Conservation (phyloP, 257 asterid species). For the Perilla frutescens region DNA sequence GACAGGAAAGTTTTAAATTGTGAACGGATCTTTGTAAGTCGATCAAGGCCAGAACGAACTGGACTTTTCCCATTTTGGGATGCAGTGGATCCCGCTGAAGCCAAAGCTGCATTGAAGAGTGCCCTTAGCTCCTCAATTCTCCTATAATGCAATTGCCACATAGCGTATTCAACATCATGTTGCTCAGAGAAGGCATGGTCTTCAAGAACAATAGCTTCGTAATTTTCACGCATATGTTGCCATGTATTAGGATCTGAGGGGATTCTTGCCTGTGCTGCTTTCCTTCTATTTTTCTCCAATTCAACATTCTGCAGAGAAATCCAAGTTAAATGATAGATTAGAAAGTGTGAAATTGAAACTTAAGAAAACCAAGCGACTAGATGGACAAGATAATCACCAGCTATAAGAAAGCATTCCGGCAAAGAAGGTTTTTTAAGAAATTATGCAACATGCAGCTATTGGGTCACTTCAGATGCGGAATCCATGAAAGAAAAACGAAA, state of each 20-base stretch:
- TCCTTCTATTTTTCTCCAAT: constrained; percentile 71
- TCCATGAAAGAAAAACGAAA: not conserved
- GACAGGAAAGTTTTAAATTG: constrained; percentile 83
- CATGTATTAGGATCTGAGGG: constrained; percentile 87
- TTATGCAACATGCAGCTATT: not conserved
- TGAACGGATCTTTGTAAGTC: constrained; percentile 68
- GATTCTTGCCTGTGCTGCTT: constrained; percentile 71
- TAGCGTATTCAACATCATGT: constrained; percentile 74
- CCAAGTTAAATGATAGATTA: constrained; percentile 8
- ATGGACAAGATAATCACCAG: not conserved
- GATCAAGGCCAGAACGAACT: constrained; percentile 61
- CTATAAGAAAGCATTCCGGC: not conserved
- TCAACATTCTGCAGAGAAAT: constrained; percentile 58
- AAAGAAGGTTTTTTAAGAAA: not conserved
- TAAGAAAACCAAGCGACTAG: not conserved
- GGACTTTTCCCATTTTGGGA: constrained; percentile 74
- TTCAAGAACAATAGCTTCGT: constrained; percentile 80
- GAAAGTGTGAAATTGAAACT: constrained; percentile 1
- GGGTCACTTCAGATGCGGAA: constrained; percentile 3
- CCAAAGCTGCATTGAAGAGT: constrained; percentile 63
- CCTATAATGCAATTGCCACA: constrained; percentile 92
- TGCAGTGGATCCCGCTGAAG: constrained; percentile 56
- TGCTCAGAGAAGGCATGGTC: constrained; percentile 81
- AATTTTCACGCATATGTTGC: constrained; percentile 87
- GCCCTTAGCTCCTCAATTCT: constrained; percentile 83